Conservation (phyloP, 129 eudicot genomes). For the Centrapalus pauciflorus region DNA sequence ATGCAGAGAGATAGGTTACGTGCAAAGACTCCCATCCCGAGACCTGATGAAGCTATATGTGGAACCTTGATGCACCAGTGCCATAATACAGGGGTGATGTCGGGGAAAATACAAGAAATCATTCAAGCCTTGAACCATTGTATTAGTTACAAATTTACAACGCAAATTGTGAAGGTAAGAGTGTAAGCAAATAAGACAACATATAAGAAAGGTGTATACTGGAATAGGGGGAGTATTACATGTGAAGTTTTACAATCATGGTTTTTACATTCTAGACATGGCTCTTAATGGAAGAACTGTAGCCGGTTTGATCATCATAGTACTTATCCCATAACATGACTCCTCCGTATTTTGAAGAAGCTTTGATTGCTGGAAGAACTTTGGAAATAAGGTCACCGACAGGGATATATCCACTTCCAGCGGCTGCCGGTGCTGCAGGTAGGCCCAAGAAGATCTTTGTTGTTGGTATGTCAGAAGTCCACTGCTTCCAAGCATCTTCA, state of each 20-base stretch:
- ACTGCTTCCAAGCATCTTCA: slow-evolving; percentile 36
- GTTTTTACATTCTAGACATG: slow-evolving; percentile 11
- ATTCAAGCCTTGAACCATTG: no score
- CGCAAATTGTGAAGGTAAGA: not conserved
- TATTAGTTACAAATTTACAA: no score
- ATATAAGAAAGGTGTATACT: no score
- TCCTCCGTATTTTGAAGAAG: slow-evolving; percentile 33
- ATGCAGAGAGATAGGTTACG: no score
- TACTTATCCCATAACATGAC: slow-evolving; percentile 35
- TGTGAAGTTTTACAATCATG: not conserved
- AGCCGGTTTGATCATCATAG: slow-evolving; percentile 31
- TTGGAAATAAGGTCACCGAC: slow-evolving; percentile 23
- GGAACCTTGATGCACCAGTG: no score
- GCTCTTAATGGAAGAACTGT: slow-evolving; percentile 26
- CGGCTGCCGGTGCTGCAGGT: slow-evolving; percentile 38
- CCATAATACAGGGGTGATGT: no score
- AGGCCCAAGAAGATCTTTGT: slow-evolving; percentile 42
- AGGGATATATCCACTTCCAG: slow-evolving; percentile 39
- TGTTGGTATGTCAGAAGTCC: slow-evolving; percentile 33
- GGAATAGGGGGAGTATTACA: not conserved
- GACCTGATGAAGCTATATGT: no score
- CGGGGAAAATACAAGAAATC: not conserved
- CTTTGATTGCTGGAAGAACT: slow-evolving; percentile 33
- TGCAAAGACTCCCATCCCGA: no score
- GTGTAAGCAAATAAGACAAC: no score